These are phyloP conservation scores for Monosporascus sp. DNA, from an alignment of 2,329 filamentous ascomycete species.

Conservation along the genomic window DNA sequence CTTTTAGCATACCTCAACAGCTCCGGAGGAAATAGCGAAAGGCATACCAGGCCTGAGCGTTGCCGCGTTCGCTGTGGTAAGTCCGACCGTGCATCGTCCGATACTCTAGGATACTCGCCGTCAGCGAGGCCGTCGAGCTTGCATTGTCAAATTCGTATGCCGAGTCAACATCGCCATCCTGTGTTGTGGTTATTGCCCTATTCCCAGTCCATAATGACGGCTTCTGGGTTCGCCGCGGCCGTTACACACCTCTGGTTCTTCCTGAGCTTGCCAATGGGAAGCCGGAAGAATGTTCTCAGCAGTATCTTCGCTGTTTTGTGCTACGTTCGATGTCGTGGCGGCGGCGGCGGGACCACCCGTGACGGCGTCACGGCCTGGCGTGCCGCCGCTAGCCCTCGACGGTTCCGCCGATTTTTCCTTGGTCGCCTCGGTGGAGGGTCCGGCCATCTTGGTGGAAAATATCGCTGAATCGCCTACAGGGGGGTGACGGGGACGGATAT, in stretches of 20 bases:
- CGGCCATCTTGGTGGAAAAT: too few relatives aligned
- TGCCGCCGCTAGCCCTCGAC: not conserved
- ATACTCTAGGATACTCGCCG: conserved; percentile 25
- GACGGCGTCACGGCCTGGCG: not conserved
- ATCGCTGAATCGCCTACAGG: too few relatives aligned
- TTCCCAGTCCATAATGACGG: not conserved
- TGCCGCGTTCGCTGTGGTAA: conserved; percentile 24
- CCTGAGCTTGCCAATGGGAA: not conserved
- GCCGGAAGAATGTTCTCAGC: not conserved
- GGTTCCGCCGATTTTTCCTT: not conserved
- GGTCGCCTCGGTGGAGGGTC: too few relatives aligned
- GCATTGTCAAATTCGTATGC: conserved; percentile 21
- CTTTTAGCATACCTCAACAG: conserved; percentile 1
- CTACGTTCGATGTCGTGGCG: not conserved
- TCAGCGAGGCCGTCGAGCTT: conserved; percentile 26
- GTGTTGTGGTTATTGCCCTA: not conserved
- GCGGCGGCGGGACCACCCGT: not conserved
- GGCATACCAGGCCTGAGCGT: conserved; percentile 22
- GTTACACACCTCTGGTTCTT: not conserved
- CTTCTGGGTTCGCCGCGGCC: not conserved
- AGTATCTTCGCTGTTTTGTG: not conserved
- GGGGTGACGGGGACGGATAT: too few relatives aligned
- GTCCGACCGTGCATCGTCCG: conserved; percentile 25
- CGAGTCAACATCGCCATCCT: conserved; percentile 21
- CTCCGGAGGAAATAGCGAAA: not conserved